phyloP scores from a whole-genome alignment of 2,329 filamentous ascomycete genomes.

The Cercospora canescens region DNA sequence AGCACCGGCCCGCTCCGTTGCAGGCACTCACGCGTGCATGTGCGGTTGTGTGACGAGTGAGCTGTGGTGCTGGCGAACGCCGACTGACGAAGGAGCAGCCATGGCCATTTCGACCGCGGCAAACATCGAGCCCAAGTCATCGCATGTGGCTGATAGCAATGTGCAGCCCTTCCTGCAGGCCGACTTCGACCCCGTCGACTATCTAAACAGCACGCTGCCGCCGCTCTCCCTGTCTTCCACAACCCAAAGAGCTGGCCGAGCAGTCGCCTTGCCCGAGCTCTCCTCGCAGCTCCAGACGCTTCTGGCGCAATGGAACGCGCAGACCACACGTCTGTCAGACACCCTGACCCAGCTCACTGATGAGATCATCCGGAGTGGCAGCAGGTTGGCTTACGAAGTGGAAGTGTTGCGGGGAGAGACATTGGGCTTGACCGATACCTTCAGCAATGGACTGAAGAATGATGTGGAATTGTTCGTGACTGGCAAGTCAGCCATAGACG shows the following conservation, averaged over 20 bases:
- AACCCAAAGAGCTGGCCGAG: slow-evolving; percentile 35
- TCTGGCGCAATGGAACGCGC: slow-evolving; percentile 84
- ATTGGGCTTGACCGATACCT: slow-evolving; percentile 72
- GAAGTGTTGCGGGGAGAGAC: slow-evolving; percentile 90
- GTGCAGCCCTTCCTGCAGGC: slow-evolving; percentile 74
- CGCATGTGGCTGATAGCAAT: slow-evolving; percentile 69
- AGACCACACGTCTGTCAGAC: slow-evolving; percentile 78
- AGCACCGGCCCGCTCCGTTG: no score
- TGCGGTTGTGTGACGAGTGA: no score
- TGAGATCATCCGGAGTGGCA: slow-evolving; percentile 87
- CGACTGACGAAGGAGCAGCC: background rate
- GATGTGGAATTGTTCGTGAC: slow-evolving; percentile 71
- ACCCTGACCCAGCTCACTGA: slow-evolving; percentile 88
- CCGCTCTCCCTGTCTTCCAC: slow-evolving; percentile 57
- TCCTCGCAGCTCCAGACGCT: slow-evolving; percentile 79
- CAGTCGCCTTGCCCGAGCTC: slow-evolving; percentile 69
- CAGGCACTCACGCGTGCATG: no score
- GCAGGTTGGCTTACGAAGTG: slow-evolving; percentile 88
- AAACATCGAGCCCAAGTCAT: slow-evolving; percentile 43
- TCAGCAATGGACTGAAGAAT: slow-evolving; percentile 69
- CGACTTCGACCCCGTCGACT: slow-evolving; percentile 79
- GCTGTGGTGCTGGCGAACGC: background rate
- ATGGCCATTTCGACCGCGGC: slow-evolving; percentile 15
- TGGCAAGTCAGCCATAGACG: slow-evolving; percentile 18
- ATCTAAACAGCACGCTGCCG: slow-evolving; percentile 78